Percentiles rank a stretch among this genome's conserved stretches.
Evolutionary conservation across 2,329 filamentous ascomycete genomes (phyloP).

Genomic region (Fusarium nelsonii): DNA sequence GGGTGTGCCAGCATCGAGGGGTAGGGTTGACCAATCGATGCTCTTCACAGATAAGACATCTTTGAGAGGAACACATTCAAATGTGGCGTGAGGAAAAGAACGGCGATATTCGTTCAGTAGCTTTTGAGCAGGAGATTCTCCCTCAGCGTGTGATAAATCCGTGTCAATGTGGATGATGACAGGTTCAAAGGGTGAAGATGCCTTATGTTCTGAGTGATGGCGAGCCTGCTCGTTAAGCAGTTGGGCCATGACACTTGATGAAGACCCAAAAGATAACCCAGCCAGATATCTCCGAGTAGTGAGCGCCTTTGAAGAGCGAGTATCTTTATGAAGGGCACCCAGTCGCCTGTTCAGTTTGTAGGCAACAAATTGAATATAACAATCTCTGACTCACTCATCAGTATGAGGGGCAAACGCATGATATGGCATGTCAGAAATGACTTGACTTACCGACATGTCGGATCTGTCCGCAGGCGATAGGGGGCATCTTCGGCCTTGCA

Average conservation of each 20-base stretch:
- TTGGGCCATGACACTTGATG: constrained; percentile 81
- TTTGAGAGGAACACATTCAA: constrained; percentile 73
- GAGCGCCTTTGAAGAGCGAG: constrained; percentile 52
- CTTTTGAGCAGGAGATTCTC: constrained; percentile 53
- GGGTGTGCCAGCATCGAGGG: constrained; percentile 32
- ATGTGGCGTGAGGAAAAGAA: constrained; percentile 74
- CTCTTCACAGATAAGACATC: constrained; percentile 65
- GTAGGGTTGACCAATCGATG: constrained; percentile 67
- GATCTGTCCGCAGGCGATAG: constrained; percentile 49
- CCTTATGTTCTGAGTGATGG: constrained; percentile 73
- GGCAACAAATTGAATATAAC: constrained; percentile 82
- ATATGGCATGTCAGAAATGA: background rate
- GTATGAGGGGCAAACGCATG: background rate
- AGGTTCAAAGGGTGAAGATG: constrained; percentile 76
- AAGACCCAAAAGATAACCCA: constrained; percentile 85
- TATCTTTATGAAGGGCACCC: constrained; percentile 64
- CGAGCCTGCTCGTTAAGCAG: constrained; percentile 78
- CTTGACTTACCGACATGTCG: constrained; percentile 51
- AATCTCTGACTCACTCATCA: constrained; percentile 57
- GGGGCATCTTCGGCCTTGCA: constrained; percentile 51
- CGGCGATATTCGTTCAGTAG: constrained; percentile 67
- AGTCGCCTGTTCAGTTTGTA: constrained; percentile 84
- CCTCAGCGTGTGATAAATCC: constrained; percentile 48
- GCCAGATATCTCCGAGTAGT: constrained; percentile 70
- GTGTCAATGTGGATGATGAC: constrained; percentile 69